These are phyloP conservation scores for Hydrangea macrophylla DNA, from an alignment of 148 eudicot species.

Conservation along the genomic window DNA sequence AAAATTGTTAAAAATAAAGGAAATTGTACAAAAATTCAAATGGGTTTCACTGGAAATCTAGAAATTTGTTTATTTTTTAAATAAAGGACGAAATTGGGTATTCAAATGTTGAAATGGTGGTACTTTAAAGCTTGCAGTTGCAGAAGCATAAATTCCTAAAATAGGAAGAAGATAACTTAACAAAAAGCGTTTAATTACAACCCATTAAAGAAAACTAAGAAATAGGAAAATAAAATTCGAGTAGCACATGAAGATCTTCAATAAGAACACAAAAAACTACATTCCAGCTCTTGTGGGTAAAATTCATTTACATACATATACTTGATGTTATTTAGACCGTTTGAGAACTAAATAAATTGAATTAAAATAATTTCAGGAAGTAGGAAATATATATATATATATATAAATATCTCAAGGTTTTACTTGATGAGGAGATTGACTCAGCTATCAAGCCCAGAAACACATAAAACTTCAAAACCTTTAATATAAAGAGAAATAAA, in stretches of 20 bases:
- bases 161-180: conserved; percentile 2
- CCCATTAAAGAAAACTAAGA: not conserved
- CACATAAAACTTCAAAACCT: not conserved
- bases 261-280: no score
- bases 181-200: not conserved
- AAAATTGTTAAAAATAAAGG: conserved; percentile 4
- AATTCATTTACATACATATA: not conserved
- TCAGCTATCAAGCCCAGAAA: conserved; percentile 5
- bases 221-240: not conserved
- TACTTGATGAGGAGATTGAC: not conserved
- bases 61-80: conserved; percentile 5
- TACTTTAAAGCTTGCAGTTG: conserved; percentile 22
- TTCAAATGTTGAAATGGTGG: conserved; percentile 23
- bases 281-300: no score
- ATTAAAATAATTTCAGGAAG: not conserved
- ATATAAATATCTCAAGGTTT: no score
- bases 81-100: conserved; percentile 27
- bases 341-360: not conserved
- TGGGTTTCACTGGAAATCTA: conserved; percentile 14
- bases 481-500: not conserved
- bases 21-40: not conserved
- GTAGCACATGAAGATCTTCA: not conserved
- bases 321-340: not conserved
- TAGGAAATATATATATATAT: no score
- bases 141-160: conserved; percentile 16